Evolutionary conservation across 495 filamentous ascomycete species (phyloP), one percentile per base, ranked within the genome.

Genomic region (Alectoria sarmentosa): DNA sequence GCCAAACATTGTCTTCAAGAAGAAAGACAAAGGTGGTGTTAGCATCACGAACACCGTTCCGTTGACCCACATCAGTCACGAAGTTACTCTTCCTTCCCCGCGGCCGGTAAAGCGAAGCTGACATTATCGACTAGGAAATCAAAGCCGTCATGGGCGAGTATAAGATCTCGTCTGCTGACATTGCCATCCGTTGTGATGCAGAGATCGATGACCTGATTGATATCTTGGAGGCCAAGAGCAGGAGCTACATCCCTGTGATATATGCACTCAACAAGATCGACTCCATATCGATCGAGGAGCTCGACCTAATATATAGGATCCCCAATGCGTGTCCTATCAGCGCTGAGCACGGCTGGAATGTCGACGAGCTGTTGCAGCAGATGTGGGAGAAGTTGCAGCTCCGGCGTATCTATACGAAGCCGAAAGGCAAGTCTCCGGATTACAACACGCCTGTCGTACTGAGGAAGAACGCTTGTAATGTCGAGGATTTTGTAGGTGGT

Each of bases 211-310:
- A 98, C 73, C 77, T 98, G 65, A 98, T 98, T 72, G 94, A 98
- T 77, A 79, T 98, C 32, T 83, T 98, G 60, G 94, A 98, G 72
- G 93, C 95, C 52, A 98, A 95, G 83, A 90, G 86, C 73, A 83
- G 94, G 76, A 89, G 87, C 75, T 98, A 98, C 74, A 98, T 98
- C 71, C 94, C 94, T 28, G 94, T 98, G 65, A 88, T 98, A 57
- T 98, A 98, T 80, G 93, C 95, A 7, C 81, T 98, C 73, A 98
- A 98, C 83, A 98, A 98, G 80, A 98, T 98, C 68, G 94, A 98
- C 76, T 86, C 92, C 48, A 97, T 98, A 71, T 91, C 90, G 49
- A 97, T 98, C 71, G 92, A 98, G 75, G 94, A 98, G 74, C 80
- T 98, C 66, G 94, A 98, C 75, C 79, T 98, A 58, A 79, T 98